Evolutionary conservation across 2,329 filamentous ascomycete species (phyloP), one percentile per base, ranked within the genome.

Genomic region (Clonostachys rosea): DNA sequence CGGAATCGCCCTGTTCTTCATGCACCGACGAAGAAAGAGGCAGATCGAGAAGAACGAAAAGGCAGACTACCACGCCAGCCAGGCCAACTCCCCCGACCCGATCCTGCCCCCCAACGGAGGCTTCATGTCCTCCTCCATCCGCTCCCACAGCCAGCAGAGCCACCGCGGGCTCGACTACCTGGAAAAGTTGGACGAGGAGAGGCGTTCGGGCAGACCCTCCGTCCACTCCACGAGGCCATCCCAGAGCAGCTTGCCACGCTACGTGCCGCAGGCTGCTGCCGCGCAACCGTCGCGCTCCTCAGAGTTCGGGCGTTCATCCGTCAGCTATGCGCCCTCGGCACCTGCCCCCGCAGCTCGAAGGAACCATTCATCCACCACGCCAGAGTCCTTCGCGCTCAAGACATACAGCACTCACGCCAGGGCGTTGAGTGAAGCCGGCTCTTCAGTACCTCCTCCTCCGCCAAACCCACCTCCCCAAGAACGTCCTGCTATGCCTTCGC

Each of bases 11-110:
- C 63, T 82, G 1, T 71, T 81, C 44, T 54, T 67, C 45, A 50
- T 79, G 2, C 73, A 81, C 59, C 75, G 71, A 54, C 68, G 71
- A 8, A 66, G 64, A 17, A 69, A 76, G 51, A 65, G 65, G 40
- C 57, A 58, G 17, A 62, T 62, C 36, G 53, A 59, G 6, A 53
- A 56, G 18, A 54, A 56, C 18, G 55, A 62, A 17, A 56, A 68
- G 34, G 33, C 46, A 17, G 50, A 48, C 40, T 45, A 53, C 34
- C 44, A 47, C 18, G 24, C 24, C 24, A 47, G 49, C 43, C 34
- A 54, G 6, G 43, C 44, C 17, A 36, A 49, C 35, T 50, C 58
- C 4, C 53, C 60, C 2, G 53, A 57, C 17, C 49, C 54, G 1
- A 51, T 59, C 18, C 20, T 56, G 0, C 53, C 53, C 1, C 47